Evolutionary conservation across 2,329 filamentous ascomycete species (phyloP).

Genomic region (Penicillium sp.): DNA sequence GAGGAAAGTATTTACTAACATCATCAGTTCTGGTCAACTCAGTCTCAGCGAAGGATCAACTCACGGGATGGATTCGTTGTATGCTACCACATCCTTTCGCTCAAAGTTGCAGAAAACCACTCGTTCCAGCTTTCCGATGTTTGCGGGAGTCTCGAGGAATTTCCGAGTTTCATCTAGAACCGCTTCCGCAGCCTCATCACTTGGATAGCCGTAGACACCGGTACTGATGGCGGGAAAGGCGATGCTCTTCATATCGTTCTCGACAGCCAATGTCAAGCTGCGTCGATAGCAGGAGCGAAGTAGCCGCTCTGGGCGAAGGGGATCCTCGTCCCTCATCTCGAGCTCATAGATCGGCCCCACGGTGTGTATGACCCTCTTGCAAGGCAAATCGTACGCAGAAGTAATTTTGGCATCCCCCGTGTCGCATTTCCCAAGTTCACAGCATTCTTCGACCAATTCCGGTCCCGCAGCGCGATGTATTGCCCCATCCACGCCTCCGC

Average conservation of each 20-base stretch:
- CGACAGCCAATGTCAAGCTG: constrained; percentile 71
- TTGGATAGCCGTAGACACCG: constrained; percentile 87
- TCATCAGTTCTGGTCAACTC: constrained; percentile 5
- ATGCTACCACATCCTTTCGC: constrained; percentile 73
- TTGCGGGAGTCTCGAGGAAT: constrained; percentile 52
- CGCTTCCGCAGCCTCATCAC: constrained; percentile 67
- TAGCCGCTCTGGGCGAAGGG: constrained; percentile 39
- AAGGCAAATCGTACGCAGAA: constrained; percentile 72
- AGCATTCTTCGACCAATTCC: constrained; percentile 69
- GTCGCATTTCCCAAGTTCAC: constrained; percentile 68
- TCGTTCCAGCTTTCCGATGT: constrained; percentile 59
- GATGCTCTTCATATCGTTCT: constrained; percentile 67
- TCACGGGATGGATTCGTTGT: constrained; percentile 72
- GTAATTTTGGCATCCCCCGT: constrained; percentile 87
- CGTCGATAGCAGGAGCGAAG: constrained; percentile 68
- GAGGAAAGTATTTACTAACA: constrained; percentile 52
- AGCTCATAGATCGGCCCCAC: constrained; percentile 77
- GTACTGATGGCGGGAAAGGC: constrained; percentile 87
- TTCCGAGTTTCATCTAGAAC: constrained; percentile 64
- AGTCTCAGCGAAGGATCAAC: constrained; percentile 37
- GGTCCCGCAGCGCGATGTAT: constrained; percentile 83
- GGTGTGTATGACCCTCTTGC: constrained; percentile 80
- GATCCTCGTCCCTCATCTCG: constrained; percentile 30
- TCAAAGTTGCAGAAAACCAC: constrained; percentile 87
- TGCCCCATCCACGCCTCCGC: constrained; percentile 86